A percentile compares a stretch with the other conserved stretches of the same genome.
These are phyloP conservation scores for Carnegiea gigantea DNA, from an alignment of 179 eudicot species.

Conservation along the genomic window DNA sequence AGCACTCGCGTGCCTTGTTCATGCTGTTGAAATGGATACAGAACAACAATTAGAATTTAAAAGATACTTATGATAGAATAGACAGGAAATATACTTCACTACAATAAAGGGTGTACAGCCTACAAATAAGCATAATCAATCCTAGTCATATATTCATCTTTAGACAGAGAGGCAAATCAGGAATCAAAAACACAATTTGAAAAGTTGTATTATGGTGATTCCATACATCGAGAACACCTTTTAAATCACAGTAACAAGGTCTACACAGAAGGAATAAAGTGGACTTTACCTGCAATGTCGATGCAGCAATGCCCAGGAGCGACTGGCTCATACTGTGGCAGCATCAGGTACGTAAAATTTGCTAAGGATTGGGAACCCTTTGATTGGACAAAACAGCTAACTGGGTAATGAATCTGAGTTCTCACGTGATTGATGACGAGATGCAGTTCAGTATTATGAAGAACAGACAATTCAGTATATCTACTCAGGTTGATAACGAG, in stretches of 20 bases:
- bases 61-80: not conserved
- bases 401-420: not conserved
- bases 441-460: not conserved
- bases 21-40: constrained; percentile 50
- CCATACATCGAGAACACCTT: not conserved
- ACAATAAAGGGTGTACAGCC: too few species aligned
- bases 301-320: constrained; percentile 89
- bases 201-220: not conserved
- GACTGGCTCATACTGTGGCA: constrained; percentile 63
- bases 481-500: constrained; percentile 70
- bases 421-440: too few species aligned
- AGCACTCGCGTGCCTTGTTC: constrained; percentile 74
- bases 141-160: too few species aligned
- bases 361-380: not conserved
- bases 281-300: constrained; percentile 62
- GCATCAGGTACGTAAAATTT: constrained; percentile 73
- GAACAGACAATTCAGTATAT: constrained; percentile 41
- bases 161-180: too few species aligned
- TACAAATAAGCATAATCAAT: too few species aligned
- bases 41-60: not conserved
- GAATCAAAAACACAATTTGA: not conserved
- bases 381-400: constrained; percentile 82
- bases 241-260: not conserved
- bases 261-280: not conserved
- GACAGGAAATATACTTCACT: not conserved